Conservation (phyloP, 805 yeast species). For the Candida palmyrensis region DNA sequence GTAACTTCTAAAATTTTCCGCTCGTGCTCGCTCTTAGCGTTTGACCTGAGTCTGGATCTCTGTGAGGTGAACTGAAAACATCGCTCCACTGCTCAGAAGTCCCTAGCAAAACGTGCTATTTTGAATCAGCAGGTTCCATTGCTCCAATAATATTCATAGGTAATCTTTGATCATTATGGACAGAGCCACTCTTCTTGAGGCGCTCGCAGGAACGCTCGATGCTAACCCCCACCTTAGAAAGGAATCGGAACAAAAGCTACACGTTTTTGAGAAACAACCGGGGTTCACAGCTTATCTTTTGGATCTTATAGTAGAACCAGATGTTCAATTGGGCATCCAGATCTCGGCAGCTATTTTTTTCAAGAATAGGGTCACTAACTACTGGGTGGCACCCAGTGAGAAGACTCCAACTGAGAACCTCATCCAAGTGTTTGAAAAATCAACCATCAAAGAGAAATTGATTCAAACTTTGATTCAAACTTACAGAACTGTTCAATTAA, state of each 20-base stretch:
- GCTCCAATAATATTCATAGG: too few relatives aligned
- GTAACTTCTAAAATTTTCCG: too few relatives aligned
- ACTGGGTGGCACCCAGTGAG: slow-evolving; percentile 35
- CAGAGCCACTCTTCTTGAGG: slow-evolving; percentile 42
- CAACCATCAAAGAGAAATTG: slow-evolving; percentile 38
- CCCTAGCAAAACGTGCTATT: too few relatives aligned
- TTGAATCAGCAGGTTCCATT: too few relatives aligned
- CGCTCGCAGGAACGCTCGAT: slow-evolving; percentile 52
- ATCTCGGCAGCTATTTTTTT: slow-evolving; percentile 40
- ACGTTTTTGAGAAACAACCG: slow-evolving; percentile 47
- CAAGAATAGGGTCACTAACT: slow-evolving; percentile 34
- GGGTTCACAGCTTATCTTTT: slow-evolving; percentile 55
- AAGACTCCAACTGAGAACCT: slow-evolving; percentile 14
- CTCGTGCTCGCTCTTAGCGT: too few relatives aligned
- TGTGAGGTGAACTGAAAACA: too few relatives aligned
- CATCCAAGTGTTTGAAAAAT: slow-evolving; percentile 30
- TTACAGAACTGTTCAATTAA: slow-evolving; percentile 30
- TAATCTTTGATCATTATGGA: slow-evolving; percentile 37
- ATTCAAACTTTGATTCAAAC: slow-evolving; percentile 37
- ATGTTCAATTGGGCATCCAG: slow-evolving; percentile 32
- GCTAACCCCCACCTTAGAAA: slow-evolving; percentile 46
- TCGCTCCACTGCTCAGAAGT: too few relatives aligned
- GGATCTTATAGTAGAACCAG: slow-evolving; percentile 42
- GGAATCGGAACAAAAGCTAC: slow-evolving; percentile 48
- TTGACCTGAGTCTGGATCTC: too few relatives aligned